Conservation (phyloP, 139 green algal genomes). For the Volvox reticuliferus region DNA sequence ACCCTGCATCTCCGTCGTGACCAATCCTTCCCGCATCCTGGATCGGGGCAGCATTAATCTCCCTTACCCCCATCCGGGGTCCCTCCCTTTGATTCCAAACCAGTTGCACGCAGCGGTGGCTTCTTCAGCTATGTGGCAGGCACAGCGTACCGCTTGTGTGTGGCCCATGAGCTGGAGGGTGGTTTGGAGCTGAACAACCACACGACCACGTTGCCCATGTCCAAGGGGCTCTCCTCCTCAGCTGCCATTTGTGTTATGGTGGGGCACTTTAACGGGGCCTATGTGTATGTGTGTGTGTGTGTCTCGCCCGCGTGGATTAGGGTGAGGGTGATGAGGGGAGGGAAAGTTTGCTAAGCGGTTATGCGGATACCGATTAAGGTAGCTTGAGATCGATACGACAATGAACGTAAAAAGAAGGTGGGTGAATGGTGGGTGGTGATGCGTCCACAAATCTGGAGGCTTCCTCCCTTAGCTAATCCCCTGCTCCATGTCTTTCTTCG, state of each 20-base stretch:
- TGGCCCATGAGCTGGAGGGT: slow-evolving; percentile 57
- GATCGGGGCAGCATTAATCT: too few relatives aligned
- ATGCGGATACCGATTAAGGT: too few relatives aligned
- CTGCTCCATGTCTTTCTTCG: neutral
- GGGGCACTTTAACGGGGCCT: neutral
- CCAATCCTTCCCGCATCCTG: too few relatives aligned
- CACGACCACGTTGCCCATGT: slow-evolving; percentile 75
- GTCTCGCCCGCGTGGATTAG: neutral
- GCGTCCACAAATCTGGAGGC: too few relatives aligned
- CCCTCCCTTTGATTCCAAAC: neutral
- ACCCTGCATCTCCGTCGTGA: too few relatives aligned
- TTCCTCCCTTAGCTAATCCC: too few relatives aligned
- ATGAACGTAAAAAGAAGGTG: too few relatives aligned
- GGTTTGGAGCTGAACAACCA: slow-evolving; percentile 77
- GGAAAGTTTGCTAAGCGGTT: too few relatives aligned
- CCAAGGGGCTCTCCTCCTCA: slow-evolving; percentile 80
- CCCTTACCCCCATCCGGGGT: too few relatives aligned
- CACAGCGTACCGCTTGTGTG: slow-evolving; percentile 68
- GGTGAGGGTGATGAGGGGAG: neutral
- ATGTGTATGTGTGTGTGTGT: neutral
- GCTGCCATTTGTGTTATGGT: slow-evolving; percentile 84
- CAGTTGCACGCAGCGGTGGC: slow-evolving; percentile 53
- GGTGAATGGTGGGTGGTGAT: too few relatives aligned
- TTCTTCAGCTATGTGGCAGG: slow-evolving; percentile 81
- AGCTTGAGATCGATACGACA: too few relatives aligned